Conservation (phyloP, 2,329 filamentous ascomycete species). For the Pyrenochaeta sp. region DNA sequence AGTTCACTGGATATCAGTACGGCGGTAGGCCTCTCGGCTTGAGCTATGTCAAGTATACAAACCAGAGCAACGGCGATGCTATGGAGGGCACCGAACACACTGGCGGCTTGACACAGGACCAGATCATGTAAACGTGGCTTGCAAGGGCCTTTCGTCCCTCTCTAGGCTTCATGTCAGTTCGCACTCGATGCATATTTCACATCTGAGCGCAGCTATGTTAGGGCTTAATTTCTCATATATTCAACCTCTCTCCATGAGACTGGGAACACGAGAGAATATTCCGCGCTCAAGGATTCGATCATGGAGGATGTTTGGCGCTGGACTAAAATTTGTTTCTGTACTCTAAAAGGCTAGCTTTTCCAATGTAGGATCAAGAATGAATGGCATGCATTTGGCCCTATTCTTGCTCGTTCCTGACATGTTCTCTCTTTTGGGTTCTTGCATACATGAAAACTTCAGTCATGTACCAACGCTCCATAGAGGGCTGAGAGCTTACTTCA, state of each 20-base stretch:
- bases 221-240: slow-evolving; percentile 22
- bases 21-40: slow-evolving; percentile 92
- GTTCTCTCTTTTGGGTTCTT: neutral
- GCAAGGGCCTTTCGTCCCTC: slow-evolving; percentile 6
- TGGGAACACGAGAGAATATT: slow-evolving; percentile 22
- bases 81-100: slow-evolving; percentile 83
- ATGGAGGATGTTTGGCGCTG: slow-evolving; percentile 21
- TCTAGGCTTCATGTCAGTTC: neutral
- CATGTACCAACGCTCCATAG: neutral
- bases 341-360: slow-evolving; percentile 41
- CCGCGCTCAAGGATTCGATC: slow-evolving; percentile 14
- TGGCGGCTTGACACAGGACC: slow-evolving; percentile 86
- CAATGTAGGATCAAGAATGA: slow-evolving; percentile 14
- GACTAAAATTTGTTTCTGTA: slow-evolving; percentile 46
- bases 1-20: slow-evolving; percentile 98
- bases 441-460: neutral
- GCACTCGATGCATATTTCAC: slow-evolving; percentile 8
- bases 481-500: neutral
- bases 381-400: slow-evolving; percentile 5
- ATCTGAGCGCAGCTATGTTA: slow-evolving; percentile 20
- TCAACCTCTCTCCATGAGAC: slow-evolving; percentile 26
- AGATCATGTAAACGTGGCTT: slow-evolving; percentile 79
- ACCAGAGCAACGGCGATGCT: slow-evolving; percentile 66
- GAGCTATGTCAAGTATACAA: slow-evolving; percentile 92
- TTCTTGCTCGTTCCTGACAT: neutral